These are phyloP conservation scores for Bauhinia variegata DNA, from an alignment of 306 rosid species.

Conservation along the genomic window DNA sequence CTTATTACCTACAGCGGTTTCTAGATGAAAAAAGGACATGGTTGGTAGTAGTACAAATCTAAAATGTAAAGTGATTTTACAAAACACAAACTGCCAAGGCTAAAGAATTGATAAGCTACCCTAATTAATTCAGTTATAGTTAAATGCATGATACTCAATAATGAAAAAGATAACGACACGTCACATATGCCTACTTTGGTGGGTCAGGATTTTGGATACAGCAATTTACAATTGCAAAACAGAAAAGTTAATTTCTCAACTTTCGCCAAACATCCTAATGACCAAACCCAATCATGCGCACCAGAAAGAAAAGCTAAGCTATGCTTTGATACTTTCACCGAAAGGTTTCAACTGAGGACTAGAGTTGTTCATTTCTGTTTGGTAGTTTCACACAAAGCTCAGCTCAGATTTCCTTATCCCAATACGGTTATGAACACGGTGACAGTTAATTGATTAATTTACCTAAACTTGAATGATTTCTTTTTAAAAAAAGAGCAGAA, in stretches of 20 bases:
- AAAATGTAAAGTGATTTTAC: neutral
- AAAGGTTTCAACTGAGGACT: conserved; percentile 6
- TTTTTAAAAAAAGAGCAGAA: conserved; percentile 26
- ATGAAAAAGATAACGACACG: neutral
- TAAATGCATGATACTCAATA: neutral
- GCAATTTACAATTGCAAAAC: neutral
- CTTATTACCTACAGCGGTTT: neutral
- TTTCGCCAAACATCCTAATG: neutral
- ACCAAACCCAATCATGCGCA: neutral
- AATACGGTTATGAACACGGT: no score
- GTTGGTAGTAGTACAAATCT: neutral
- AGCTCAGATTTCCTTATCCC: neutral
- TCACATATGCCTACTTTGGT: neutral
- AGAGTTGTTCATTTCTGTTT: neutral
- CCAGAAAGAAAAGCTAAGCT: no score
- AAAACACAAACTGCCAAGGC: neutral
- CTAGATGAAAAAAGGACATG: neutral
- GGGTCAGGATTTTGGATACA: neutral
- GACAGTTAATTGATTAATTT: no score
- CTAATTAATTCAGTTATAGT: neutral
- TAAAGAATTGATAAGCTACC: neutral
- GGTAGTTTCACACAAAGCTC: neutral
- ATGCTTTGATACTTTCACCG: neutral
- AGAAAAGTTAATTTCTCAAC: neutral
- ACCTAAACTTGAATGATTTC: no score